Evolutionary conservation across 371 early-diverging fungal species (phyloP).

Genomic region (Saksenaea oblongispora): DNA sequence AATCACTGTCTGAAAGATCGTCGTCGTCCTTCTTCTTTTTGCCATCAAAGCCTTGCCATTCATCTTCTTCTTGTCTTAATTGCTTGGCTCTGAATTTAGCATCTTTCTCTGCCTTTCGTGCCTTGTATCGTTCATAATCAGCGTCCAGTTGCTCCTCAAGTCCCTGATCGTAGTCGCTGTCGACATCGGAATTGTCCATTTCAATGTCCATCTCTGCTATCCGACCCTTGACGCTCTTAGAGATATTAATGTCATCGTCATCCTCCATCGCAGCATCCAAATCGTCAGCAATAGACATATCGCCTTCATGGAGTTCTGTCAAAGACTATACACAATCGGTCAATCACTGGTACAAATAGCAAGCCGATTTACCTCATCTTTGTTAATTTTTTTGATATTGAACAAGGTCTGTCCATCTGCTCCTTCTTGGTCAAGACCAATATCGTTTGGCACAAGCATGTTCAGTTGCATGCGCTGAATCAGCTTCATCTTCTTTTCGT

Average conservation of each 20-base stretch:
- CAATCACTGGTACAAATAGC: neutral
- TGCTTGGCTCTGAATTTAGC: constrained; percentile 75
- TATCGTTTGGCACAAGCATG: constrained; percentile 90
- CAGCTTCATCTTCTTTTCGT: constrained; percentile 82
- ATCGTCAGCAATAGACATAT: constrained; percentile 59
- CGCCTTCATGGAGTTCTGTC: constrained; percentile 52
- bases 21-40: constrained; percentile 49
- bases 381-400: constrained; percentile 56
- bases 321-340: constrained; percentile 22
- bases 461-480: constrained; percentile 87
- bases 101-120: constrained; percentile 73
- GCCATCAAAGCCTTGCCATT: constrained; percentile 69
- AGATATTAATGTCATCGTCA: constrained; percentile 41
- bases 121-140: constrained; percentile 70
- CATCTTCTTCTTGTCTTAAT: constrained; percentile 64
- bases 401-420: constrained; percentile 63
- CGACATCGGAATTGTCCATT: constrained; percentile 42
- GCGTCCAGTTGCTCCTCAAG: constrained; percentile 79
- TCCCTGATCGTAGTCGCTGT: constrained; percentile 48
- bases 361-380: constrained; percentile 40
- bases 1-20: constrained; percentile 31
- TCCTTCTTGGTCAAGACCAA: constrained; percentile 78
- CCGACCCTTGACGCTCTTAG: constrained; percentile 28
- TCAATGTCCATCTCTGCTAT: constrained; percentile 40
- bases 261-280: constrained; percentile 38